A percentile compares a stretch with the other conserved stretches of the same genome.
Conservation (phyloP, 2,329 filamentous ascomycete genomes). For the Talaromyces funiculosus region DNA sequence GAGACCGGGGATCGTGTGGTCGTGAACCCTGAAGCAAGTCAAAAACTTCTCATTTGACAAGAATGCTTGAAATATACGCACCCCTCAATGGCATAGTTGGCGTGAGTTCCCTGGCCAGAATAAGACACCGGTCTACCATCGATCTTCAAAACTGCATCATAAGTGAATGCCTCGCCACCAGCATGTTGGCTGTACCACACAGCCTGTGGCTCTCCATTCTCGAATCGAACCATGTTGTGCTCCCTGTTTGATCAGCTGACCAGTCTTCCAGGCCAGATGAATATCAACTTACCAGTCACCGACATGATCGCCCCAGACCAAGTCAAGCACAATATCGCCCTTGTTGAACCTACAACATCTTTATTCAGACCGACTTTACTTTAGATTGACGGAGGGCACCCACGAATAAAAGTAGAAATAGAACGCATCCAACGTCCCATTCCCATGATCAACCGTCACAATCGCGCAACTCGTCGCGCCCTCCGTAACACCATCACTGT, state of each 20-base stretch:
- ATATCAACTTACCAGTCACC: constrained; percentile 50
- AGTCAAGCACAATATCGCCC: constrained; percentile 46
- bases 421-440: constrained; percentile 52
- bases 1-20: constrained; percentile 58
- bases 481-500: constrained; percentile 46
- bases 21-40: constrained; percentile 40
- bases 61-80: constrained; percentile 16
- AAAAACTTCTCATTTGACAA: neutral
- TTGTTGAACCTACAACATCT: constrained; percentile 43
- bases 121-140: constrained; percentile 53
- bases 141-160: constrained; percentile 50
- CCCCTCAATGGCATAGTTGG: constrained; percentile 56
- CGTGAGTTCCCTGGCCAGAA: constrained; percentile 57
- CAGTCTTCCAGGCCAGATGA: neutral
- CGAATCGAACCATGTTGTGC: constrained; percentile 62
- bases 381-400: constrained; percentile 13
- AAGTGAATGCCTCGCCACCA: constrained; percentile 59
- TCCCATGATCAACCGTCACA: constrained; percentile 54
- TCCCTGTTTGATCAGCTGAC: constrained; percentile 42
- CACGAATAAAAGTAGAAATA: constrained; percentile 59
- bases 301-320: constrained; percentile 56
- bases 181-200: constrained; percentile 61
- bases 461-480: constrained; percentile 48
- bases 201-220: constrained; percentile 48
- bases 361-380: neutral